Percentiles rank a stretch among this genome's conserved stretches.
Evolutionary conservation across 768 basidiomycete genomes (phyloP).

Genomic region (Polyporus arcularius): DNA sequence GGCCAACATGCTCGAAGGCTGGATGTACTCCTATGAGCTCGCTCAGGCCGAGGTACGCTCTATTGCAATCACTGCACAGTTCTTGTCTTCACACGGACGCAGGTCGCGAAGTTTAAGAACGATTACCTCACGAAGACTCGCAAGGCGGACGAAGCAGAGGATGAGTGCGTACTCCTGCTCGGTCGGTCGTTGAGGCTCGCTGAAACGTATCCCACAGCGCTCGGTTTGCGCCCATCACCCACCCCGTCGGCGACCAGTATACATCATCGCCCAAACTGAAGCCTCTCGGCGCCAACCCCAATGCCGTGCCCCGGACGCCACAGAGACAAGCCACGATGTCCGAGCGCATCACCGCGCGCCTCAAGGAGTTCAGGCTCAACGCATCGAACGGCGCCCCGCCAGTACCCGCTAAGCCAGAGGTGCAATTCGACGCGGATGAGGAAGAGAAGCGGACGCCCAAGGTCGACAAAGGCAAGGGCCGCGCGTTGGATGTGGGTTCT

Average conservation of each 20-base stretch:
- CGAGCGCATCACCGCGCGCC: conserved; percentile 81
- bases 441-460: conserved; percentile 43
- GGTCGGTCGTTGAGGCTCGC: background rate
- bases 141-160: conserved; percentile 88
- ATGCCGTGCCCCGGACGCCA: conserved; percentile 45
- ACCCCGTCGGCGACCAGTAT: conserved; percentile 63
- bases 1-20: conserved; percentile 60
- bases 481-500: conserved; percentile 47
- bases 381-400: conserved; percentile 26
- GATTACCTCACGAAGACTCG: conserved; percentile 77
- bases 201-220: conserved; percentile 48
- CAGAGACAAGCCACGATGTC: conserved; percentile 78
- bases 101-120: conserved; percentile 69
- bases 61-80: background rate
- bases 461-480: conserved; percentile 85
- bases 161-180: conserved; percentile 65
- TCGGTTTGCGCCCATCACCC: conserved; percentile 80
- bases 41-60: conserved; percentile 58
- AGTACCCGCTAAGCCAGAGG: conserved; percentile 20
- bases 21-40: conserved; percentile 71
- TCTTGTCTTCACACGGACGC: conserved; percentile 1
- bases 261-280: conserved; percentile 75
- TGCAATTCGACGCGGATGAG: conserved; percentile 34
- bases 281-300: conserved; percentile 48
- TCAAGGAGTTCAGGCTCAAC: conserved; percentile 76